Evolutionary conservation across 2,329 filamentous ascomycete genomes (phyloP), one percentile per base, ranked within the genome.

Genomic region (Pseudocercospora eumusae): DNA sequence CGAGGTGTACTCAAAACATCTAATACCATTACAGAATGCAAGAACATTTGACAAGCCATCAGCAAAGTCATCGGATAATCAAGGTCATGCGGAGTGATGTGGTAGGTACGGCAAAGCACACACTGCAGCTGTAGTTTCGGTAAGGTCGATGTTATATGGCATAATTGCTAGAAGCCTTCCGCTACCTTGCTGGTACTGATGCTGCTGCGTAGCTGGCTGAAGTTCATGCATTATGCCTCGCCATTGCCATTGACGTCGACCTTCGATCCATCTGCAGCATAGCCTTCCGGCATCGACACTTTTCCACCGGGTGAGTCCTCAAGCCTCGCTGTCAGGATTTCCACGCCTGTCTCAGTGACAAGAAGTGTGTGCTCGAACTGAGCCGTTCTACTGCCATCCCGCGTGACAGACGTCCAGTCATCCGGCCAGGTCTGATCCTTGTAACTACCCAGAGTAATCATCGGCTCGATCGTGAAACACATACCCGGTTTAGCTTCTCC

Each of bases 391-490:
- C 89, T 90, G 56, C 95, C 95, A 75, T 99, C 95, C 60, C 88
- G 85, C 0, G 95, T 99, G 4, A 91, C 91, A 77, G 92, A 96
- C 0, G 95, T 99, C 95, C 95, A 99, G 80, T 98, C 92, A 75
- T 99, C 95, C 0, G 95, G 95, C 95, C 95, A 99, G 0, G 92
- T 98, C 75, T 95, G 89, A 74, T 99, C 95, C 66, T 87, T 87
- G 77, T 96, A 91, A 64, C 91, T 93, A 62, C 95, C 95, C 59
- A 97, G 77, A 44, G 92, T 92, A 75, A 99, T 93, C 95, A 99
- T 99, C 15, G 95, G 95, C 80, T 99, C 95, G 64, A 99, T 99
- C 0, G 95, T 99, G 73, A 99, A 99, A 67, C 92, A 96, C 92
- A 98, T 97, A 58, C 95, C 95, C 0, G 91, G 88, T 80, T 97